Base-by-base conservation (phyloP, 78 protist species). In the Anaeramoeba ignava region DNA sequence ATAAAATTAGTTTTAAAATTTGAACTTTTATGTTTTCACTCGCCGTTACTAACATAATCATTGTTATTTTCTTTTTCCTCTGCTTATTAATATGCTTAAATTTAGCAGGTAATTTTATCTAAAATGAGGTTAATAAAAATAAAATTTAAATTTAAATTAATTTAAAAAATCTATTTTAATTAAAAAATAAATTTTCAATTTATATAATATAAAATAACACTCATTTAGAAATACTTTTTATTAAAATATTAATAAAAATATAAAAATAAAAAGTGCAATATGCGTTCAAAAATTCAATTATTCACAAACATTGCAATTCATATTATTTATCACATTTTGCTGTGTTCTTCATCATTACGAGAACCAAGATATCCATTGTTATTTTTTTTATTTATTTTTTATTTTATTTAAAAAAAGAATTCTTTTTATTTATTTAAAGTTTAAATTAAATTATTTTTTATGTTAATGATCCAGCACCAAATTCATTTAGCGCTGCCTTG, bases 51-150 rank as follows among this genome's bases (percentile, higher is more conserved):
- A 39, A 81, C 88, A 91, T 88, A 90, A 91, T 92, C 95, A 84
- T 87, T 1, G 93, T 92, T 92, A 87, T 86, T 92, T 92, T 92
- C 95, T 91, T 91, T 90, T n/a, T 92, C 95, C 95, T 91, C 91
- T 91, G 91, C 92, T 89, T 92, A 91, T 42, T 92, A 82, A 92
- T 90, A 92, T 92, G 95, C 93, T 92, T 92, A 90, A 92, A 85
- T 92, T 89, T 93, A 92, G 95, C 91, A 92, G 93, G 93, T 92
- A 82, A 80, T 78, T 92, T 85, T 90, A 41, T 80, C 42, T 90
- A 87, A 84, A 23, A 79, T 54, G 85, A 80, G 89, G 42, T 3
- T 54, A 0, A 2, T 12, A 80, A 68, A 36, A 8, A 27, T 54
- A 54, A 17, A 54, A 27, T 27, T 17, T 54, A 54, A 27, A 54